These are phyloP conservation scores for Plasmodium yoelii DNA, from an alignment of 169 alveolate genomes.

Conservation along the genomic window DNA sequence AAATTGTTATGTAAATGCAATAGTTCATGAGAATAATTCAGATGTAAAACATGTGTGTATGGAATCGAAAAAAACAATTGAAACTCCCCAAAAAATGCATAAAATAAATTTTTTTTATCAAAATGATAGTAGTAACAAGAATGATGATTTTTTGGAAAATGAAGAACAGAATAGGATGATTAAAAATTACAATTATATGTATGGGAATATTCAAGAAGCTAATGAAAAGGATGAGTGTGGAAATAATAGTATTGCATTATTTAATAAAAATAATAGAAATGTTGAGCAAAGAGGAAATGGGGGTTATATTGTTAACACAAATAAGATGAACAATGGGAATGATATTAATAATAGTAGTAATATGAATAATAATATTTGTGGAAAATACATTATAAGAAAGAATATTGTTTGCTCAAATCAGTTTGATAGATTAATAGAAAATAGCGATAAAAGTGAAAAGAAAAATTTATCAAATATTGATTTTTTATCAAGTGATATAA, in stretches of 20 bases:
- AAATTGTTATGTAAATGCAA: conserved; percentile 10
- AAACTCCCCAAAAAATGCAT: conserved; percentile 19
- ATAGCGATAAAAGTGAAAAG: too few species aligned
- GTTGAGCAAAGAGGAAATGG: too few species aligned
- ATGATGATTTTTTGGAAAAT: too few species aligned
- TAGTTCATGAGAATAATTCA: not conserved
- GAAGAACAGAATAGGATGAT: not conserved
- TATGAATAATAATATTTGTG: too few species aligned
- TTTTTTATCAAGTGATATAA: not conserved
- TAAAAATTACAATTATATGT: conserved; percentile 7
- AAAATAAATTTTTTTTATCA: conserved; percentile 43
- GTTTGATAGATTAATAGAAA: too few species aligned
- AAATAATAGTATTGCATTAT: conserved; percentile 28
- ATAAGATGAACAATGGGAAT: conserved; percentile 7
- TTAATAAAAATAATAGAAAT: not conserved
- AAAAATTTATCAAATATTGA: not conserved
- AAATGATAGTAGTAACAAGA: conserved; percentile 3
- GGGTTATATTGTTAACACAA: not conserved
- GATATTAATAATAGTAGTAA: conserved; percentile 1
- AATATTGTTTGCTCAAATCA: not conserved
- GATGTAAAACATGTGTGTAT: not conserved
- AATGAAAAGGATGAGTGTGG: not conserved
- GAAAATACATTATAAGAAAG: not conserved
- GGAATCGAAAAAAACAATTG: not conserved
- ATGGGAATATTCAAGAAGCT: not conserved